Base-by-base conservation (phyloP, 202 grass and related monocot genomes). In the Cymbopogon flexuosus region DNA sequence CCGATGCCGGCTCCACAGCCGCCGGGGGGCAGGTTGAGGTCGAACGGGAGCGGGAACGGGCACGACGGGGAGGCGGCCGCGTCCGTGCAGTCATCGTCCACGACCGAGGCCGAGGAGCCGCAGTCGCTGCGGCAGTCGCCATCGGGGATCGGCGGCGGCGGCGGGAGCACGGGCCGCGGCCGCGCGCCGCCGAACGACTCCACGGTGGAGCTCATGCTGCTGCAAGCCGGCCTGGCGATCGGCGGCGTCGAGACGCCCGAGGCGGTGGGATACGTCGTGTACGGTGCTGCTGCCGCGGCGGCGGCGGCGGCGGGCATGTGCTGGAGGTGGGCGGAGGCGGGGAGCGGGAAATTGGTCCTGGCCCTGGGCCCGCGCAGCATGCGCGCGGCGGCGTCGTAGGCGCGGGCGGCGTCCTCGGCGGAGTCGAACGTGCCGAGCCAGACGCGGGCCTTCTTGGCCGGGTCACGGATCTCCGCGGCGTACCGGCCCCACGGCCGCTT, bases 391-490 rank as follows among this genome's bases (percentile, higher is more conserved):
- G 84, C 34, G 82, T 97, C 94, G 87, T 94, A 97, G 5, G 91
- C 94, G 41, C 79, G 85, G 0, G 91, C 94, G 11, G 94, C 94
- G 37, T 86, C 94, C 86, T 92, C 91, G 65, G 91, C 91, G 14
- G 89, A 94, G 74, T 94, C 91, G 80, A 92, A 97, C 19, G 94
- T 97, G 30, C 94, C 94, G 29, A 97, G 94, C 94, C 94, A 97
- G 22, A 97, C 87, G 15, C 94, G 87, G 30, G 94, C 91, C 82
- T 93, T 89, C 90, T 94, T 97, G 4, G 85, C 83, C 18, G 94
- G 94, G 71, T 97, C 91, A 2, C 91, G 89, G 84, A 97, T 97
- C 90, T 97, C 94, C 72, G 94, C 91, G 37, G 94, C 94, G 81
- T 79, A 93, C 10, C 90, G 73, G 2, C 90, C 90, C 90, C 90